These are phyloP conservation scores for Ceratobasidium sp. DNA, from an alignment of 1,284 basidiomycete species.

Conservation along the genomic window DNA sequence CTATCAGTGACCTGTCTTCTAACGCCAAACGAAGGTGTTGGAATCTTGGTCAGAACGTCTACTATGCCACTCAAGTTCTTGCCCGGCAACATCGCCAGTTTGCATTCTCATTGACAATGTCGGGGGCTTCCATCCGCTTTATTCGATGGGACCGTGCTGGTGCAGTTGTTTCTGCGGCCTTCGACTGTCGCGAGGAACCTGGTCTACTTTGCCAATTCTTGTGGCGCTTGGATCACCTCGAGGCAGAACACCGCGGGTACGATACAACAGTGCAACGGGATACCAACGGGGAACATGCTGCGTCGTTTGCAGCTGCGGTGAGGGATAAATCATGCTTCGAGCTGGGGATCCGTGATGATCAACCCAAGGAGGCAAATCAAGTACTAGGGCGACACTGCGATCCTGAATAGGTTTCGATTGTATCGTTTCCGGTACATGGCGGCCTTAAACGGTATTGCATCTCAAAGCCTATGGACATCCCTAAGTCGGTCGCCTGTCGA, in stretches of 20 bases:
- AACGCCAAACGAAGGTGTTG: not conserved
- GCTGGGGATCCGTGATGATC: not conserved
- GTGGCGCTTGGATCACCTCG: not conserved
- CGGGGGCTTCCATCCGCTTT: not conserved
- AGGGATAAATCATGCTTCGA: not conserved
- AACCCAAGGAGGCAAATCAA: not conserved
- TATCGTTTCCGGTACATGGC: not conserved
- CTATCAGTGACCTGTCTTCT: not conserved
- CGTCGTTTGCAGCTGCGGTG: not conserved
- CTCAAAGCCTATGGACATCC: not conserved
- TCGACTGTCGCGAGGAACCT: not conserved
- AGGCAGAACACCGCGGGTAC: not conserved
- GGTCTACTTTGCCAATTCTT: not conserved
- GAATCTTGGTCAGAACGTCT: not conserved
- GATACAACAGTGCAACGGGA: not conserved
- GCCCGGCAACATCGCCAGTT: not conserved
- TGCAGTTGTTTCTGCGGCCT: not conserved
- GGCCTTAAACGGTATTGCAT: not conserved
- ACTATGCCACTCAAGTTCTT: not conserved
- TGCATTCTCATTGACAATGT: not conserved
- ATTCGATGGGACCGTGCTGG: not conserved
- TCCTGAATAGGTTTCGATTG: not conserved
- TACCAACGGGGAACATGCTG: not conserved
- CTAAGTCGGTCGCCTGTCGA: not conserved
- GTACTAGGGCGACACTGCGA: not conserved